Percentiles rank a stretch among this genome's conserved stretches.
These are phyloP conservation scores for Capronia coronata DNA, from an alignment of 2,329 filamentous ascomycete species.

Conservation along the genomic window DNA sequence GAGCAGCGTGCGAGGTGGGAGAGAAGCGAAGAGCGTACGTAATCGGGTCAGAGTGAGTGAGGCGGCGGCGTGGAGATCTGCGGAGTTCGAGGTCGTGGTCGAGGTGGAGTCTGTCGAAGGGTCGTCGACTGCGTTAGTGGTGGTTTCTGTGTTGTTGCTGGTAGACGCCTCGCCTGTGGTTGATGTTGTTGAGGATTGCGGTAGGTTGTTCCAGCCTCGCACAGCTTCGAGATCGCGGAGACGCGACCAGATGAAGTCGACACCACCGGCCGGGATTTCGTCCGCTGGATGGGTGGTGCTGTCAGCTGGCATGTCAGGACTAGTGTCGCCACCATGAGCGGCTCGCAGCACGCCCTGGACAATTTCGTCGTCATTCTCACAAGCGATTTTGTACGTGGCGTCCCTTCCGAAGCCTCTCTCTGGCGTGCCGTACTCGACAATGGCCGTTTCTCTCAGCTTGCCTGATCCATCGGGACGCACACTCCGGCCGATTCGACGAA, in stretches of 20 bases:
- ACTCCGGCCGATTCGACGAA: slow-evolving; percentile 66
- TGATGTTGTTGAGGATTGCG: background rate
- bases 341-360: slow-evolving; percentile 47
- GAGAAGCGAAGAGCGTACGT: slow-evolving; percentile 46
- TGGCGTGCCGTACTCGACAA: slow-evolving; percentile 87
- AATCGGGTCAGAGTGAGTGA: slow-evolving; percentile 50
- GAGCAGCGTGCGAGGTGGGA: slow-evolving; percentile 52
- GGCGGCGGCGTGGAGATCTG: slow-evolving; percentile 39
- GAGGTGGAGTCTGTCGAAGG: slow-evolving; percentile 1
- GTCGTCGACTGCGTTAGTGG: background rate
- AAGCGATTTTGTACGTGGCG: slow-evolving; percentile 52
- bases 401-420: slow-evolving; percentile 53
- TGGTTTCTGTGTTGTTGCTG: background rate
- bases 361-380: slow-evolving; percentile 52
- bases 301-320: background rate
- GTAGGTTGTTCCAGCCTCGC: slow-evolving; percentile 52
- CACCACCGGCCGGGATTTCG: slow-evolving; percentile 46
- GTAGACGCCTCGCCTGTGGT: background rate
- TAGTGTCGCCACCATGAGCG: slow-evolving; percentile 7
- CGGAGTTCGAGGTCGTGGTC: slow-evolving; percentile 10
- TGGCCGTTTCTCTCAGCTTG: slow-evolving; percentile 43
- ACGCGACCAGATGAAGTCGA: slow-evolving; percentile 59
- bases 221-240: slow-evolving; percentile 55
- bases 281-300: background rate
- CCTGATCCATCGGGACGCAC: slow-evolving; percentile 34